Conservation (phyloP, 2,329 filamentous ascomycete species). For the Epichloe glyceriae region DNA sequence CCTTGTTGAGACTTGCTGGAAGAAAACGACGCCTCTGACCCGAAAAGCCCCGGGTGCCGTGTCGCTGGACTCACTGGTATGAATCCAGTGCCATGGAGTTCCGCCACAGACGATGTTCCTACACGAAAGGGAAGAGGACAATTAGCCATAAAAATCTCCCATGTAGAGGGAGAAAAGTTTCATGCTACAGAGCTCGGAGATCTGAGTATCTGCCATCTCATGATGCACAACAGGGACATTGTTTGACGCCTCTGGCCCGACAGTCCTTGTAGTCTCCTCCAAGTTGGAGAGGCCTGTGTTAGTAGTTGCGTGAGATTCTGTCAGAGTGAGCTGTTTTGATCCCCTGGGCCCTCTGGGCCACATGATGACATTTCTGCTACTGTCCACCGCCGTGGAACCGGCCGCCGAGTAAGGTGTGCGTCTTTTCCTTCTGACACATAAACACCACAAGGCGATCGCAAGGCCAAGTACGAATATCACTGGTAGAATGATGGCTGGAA, state of each 20-base stretch:
- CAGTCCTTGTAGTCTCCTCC: neutral
- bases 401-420: slow-evolving; percentile 17
- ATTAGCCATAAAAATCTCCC: neutral
- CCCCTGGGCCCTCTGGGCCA: slow-evolving; percentile 37
- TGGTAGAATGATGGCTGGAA: slow-evolving; percentile 9
- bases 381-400: slow-evolving; percentile 31
- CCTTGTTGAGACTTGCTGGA: neutral
- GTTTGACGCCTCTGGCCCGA: neutral
- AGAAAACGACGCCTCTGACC: neutral
- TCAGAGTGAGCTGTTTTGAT: slow-evolving; percentile 21
- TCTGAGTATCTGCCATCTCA: slow-evolving; percentile 30
- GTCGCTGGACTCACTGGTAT: slow-evolving; percentile 1
- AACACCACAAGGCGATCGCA: slow-evolving; percentile 34
- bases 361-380: slow-evolving; percentile 32
- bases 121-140: neutral
- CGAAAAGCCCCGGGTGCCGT: neutral
- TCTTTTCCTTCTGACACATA: slow-evolving; percentile 36
- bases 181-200: slow-evolving; percentile 36
- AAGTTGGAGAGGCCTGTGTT: slow-evolving; percentile 4
- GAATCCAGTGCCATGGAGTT: slow-evolving; percentile 29
- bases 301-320: neutral
- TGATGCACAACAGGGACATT: slow-evolving; percentile 4
- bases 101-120: slow-evolving; percentile 31
- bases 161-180: neutral
- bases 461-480: slow-evolving; percentile 1